Conservation (phyloP, 2,329 filamentous ascomycete genomes). For the Penicillium sp. region DNA sequence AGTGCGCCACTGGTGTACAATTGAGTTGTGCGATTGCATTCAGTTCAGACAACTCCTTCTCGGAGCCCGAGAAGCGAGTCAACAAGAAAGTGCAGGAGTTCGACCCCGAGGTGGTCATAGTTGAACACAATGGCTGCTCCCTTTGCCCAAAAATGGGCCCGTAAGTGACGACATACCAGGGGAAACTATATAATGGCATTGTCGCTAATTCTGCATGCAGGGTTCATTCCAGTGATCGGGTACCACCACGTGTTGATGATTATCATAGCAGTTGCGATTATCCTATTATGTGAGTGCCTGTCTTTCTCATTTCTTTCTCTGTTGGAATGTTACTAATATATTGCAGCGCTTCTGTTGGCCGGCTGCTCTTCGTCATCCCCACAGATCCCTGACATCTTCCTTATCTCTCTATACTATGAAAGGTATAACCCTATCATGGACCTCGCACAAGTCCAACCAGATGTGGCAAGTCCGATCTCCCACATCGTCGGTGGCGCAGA, state of each 20-base stretch:
- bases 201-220: conserved; percentile 31
- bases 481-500: conserved; percentile 84
- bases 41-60: conserved; percentile 34
- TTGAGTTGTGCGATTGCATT: conserved; percentile 6
- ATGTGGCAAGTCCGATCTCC: conserved; percentile 76
- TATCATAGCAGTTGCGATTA: conserved; percentile 87
- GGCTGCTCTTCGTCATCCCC: conserved; percentile 97
- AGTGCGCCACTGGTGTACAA: conserved; percentile 1
- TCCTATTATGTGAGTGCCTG: conserved; percentile 78
- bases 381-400: conserved; percentile 90
- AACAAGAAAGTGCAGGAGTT: conserved; percentile 13
- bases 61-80: conserved; percentile 42
- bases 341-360: conserved; percentile 78
- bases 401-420: conserved; percentile 97
- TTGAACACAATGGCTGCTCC: conserved; percentile 28
- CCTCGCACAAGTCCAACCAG: conserved; percentile 86
- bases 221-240: conserved; percentile 60
- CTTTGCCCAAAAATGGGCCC: conserved; percentile 35
- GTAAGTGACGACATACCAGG: conserved; percentile 25
- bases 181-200: neutral
- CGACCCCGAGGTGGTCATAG: conserved; percentile 7
- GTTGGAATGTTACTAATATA: conserved; percentile 21
- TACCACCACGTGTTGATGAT: conserved; percentile 95
- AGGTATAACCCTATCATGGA: conserved; percentile 77
- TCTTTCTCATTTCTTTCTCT: neutral